These are phyloP conservation scores for Solanum chmielewskii DNA, from an alignment of 257 asterid species.

Conservation along the genomic window DNA sequence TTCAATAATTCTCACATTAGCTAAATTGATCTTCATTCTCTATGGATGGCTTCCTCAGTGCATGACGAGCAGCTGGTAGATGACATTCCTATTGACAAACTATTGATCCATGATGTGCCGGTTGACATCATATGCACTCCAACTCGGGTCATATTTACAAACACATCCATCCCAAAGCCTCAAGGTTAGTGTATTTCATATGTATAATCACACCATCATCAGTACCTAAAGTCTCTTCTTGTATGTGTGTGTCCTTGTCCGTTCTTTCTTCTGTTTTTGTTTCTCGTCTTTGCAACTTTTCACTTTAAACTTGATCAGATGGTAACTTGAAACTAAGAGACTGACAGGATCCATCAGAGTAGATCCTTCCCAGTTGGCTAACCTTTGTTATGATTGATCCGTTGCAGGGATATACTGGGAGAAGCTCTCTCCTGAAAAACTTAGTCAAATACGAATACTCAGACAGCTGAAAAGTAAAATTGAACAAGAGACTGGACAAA, in stretches of 20 bases:
- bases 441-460: conserved; percentile 65
- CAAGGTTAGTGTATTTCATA: conserved; percentile 40
- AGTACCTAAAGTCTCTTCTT: background rate
- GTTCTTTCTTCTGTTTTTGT: background rate
- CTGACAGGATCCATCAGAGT: background rate
- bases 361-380: background rate
- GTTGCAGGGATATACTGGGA: conserved; percentile 84
- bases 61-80: conserved; percentile 76
- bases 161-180: conserved; percentile 82
- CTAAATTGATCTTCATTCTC: background rate
- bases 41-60: conserved; percentile 30
- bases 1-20: background rate
- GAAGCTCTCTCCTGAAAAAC: conserved; percentile 84
- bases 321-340: background rate
- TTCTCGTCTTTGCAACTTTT: background rate
- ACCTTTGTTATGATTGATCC: background rate
- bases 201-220: background rate
- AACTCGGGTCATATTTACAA: conserved; percentile 62
- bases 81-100: conserved; percentile 69
- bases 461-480: conserved; percentile 66
- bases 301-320: background rate
- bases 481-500: conserved; percentile 62
- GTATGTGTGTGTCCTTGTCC: background rate
- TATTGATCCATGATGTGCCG: conserved; percentile 79
- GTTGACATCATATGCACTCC: conserved; percentile 95